Base-by-base conservation (phyloP, 805 yeast genomes). In the Danielia reshetovae region DNA sequence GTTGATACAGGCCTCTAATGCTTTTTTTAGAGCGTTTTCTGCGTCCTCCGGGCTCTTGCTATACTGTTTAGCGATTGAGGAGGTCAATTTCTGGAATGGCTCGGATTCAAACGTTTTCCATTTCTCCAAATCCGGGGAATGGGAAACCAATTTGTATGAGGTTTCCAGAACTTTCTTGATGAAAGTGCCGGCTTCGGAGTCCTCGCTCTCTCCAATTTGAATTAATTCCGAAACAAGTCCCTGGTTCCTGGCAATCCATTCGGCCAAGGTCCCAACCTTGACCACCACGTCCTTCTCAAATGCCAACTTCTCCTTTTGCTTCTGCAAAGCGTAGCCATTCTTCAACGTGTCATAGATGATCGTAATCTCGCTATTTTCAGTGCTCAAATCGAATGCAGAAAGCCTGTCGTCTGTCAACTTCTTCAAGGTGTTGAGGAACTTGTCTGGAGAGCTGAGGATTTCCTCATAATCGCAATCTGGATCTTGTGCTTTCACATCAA, bases 341-440 rank as follows among this genome's bases (percentile, higher is more conserved):
- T 49, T 51, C 29, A 66, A 40, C 5, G 48, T 49, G 7, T 54
- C 57, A 31, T 54, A 60, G 9, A 66, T 55, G 14, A 51, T 36
- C 4, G 39, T 48, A 3, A 60, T 32, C 27, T 63, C 69, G 8
- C 38, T 43, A 5, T 39, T n/a, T n/a, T 41, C 46, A 7, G 35
- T 38, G 17, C 36, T 26, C 29, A 56, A 26, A 27, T 55, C 53
- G 24, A 62, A 42, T 14, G 43, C 40, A 3, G 48, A 34, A 11
- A 64, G 45, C 24, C 67, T 40, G 9, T 60, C 60, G 36, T 64
- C 69, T 15, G 54, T 48, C 15, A 52, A 29, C n/a, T 30, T 15
- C 2, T 36, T 26, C 12, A 65, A 32, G 2, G 35, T 26, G 3
- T 38, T 37, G 4, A 52, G 28, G 30, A 62, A 59, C 3, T 18